Percentiles rank a stretch among this genome's conserved stretches.
Conservation (phyloP, 1,139 yeast genomes). For the Debaryomycetaceae sp. region DNA sequence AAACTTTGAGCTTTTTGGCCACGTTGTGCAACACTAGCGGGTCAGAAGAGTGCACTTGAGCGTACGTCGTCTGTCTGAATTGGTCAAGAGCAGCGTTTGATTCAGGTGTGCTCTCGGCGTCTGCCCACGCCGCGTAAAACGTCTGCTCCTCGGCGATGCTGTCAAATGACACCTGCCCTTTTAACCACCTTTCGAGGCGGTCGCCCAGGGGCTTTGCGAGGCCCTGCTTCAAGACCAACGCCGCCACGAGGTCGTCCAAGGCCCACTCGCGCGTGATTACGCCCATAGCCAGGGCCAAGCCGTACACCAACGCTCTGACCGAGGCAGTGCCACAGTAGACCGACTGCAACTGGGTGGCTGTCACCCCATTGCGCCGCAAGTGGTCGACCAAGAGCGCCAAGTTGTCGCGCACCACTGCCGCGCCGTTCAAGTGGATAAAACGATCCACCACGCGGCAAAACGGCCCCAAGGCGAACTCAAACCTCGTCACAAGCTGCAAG, state of each 20-base stretch:
- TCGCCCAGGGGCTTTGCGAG: too few relatives aligned
- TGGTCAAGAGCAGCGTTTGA: too few relatives aligned
- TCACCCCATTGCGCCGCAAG: conserved; percentile 1
- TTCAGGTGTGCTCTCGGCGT: too few relatives aligned
- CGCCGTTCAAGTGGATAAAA: conserved; percentile 42
- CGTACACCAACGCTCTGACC: conserved; percentile 3
- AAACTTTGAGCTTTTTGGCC: conserved; percentile 16
- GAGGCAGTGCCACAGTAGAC: not conserved
- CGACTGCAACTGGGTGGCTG: conserved; percentile 1
- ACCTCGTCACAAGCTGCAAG: conserved; percentile 40
- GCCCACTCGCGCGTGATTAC: too few relatives aligned
- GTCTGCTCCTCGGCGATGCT: too few relatives aligned
- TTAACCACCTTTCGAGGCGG: too few relatives aligned
- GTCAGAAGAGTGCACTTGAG: not conserved
- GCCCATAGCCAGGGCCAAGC: too few relatives aligned
- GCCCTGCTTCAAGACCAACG: too few relatives aligned
- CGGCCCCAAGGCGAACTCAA: conserved; percentile 15
- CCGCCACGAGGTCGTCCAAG: too few relatives aligned
- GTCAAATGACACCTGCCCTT: too few relatives aligned
- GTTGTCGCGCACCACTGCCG: conserved; percentile 29
- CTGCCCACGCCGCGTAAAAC: too few relatives aligned
- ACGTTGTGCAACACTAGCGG: not conserved
- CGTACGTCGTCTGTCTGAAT: too few relatives aligned
- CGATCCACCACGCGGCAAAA: conserved; percentile 32
- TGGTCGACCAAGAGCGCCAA: conserved; percentile 19